Conservation (phyloP, 352 stramenopile genomes). For the Globisporangium solare region DNA sequence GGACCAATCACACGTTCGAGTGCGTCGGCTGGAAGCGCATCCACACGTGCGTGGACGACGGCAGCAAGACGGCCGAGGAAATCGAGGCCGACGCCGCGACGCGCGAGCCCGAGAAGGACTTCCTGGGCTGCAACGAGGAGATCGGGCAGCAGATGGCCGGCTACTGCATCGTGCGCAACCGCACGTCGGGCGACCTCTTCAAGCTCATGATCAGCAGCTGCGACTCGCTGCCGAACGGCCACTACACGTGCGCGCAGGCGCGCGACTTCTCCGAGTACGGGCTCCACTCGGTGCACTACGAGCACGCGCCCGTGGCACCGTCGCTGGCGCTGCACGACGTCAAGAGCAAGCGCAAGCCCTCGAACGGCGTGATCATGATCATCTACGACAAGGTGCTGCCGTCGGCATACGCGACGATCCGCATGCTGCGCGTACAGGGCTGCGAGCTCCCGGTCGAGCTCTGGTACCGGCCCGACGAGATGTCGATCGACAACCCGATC, state of each 20-base stretch:
- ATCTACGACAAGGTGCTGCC: constrained; percentile 63
- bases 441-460: constrained; percentile 49
- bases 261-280: constrained; percentile 67
- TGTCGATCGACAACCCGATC: constrained; percentile 50
- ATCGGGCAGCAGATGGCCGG: constrained; percentile 41
- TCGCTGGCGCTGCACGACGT: not conserved
- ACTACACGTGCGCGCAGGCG: constrained; percentile 70
- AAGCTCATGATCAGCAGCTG: constrained; percentile 61
- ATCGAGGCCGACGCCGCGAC: constrained; percentile 16
- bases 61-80: constrained; percentile 30
- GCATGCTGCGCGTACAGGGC: constrained; percentile 41
- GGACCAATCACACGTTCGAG: constrained; percentile 58
- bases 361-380: constrained; percentile 62
- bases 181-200: constrained; percentile 38
- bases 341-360: constrained; percentile 9
- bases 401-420: constrained; percentile 65
- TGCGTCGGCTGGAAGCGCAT: constrained; percentile 65
- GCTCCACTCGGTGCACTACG: constrained; percentile 36
- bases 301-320: constrained; percentile 21
- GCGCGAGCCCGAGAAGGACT: constrained; percentile 61
- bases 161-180: constrained; percentile 71
- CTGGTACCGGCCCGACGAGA: constrained; percentile 50
- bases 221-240: constrained; percentile 59
- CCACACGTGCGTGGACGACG: constrained; percentile 34
- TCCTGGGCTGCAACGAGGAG: constrained; percentile 58